Evolutionary conservation across 2,329 filamentous ascomycete genomes (phyloP), one percentile per base, ranked within the genome.

Genomic region (Cladophialophora exuberans): DNA sequence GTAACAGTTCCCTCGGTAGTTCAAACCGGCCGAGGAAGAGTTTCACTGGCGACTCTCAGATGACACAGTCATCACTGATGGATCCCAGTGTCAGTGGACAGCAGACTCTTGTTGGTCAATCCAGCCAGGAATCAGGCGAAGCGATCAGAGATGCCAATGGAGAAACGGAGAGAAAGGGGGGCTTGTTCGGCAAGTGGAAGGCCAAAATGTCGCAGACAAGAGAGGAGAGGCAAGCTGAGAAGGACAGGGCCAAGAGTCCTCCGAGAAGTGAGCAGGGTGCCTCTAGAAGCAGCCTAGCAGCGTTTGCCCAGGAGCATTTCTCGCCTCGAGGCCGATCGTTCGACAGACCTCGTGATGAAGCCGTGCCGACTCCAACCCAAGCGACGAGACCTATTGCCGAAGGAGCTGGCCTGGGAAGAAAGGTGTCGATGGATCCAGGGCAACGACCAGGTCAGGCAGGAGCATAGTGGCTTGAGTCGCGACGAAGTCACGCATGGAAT

Each of bases 1-100:
- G 87, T 68, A 84, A 80, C 18, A 86, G 83, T 38, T 89, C 87
- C 0, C 75, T 90, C 43, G 83, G 83, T 15, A 90, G 86, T 65
- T 81, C 79, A 10, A 69, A 65, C 53, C 72, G 76, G 52, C 74
- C 72, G 5, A 69, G 73, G 55, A 75, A 77, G 55, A 78, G 74
- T 56, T 73, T 73, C 7, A 69, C 72, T 3, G 73, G 72, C n/a
- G 76, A 74, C 26, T 71, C 74, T 39, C 71, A 72, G 46, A 63
- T 72, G 42, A 70, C 74, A 25, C 71, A 72, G 46, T 66, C 72
- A 38, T 71, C 73, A 31, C 65, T 62, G 17, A 65, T 67, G 25
- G 74, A 76, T 38, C 64, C 69, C 6, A 67, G 69, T 11, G 61
- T 43, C 38, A 41, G 33, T 23, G 59, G 59, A 7, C 57, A 65